A percentile compares a stretch with the other conserved stretches of the same genome.
phyloP scores from a whole-genome alignment of 495 filamentous ascomycete genomes.

The Xylaria grammica region DNA sequence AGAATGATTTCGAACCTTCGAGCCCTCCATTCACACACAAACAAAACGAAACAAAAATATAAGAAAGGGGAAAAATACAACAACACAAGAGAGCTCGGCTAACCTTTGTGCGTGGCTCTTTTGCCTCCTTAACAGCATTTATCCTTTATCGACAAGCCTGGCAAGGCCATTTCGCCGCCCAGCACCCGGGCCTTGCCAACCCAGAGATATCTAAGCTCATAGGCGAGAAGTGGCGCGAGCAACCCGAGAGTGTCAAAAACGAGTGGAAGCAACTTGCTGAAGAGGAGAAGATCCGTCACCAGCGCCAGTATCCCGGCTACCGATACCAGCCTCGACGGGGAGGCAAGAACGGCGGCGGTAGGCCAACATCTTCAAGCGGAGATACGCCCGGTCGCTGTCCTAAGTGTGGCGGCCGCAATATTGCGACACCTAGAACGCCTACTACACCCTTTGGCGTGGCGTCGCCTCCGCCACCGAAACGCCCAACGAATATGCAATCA shows the following conservation, averaged over 20 bases:
- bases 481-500: slow-evolving; percentile 26
- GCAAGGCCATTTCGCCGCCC: slow-evolving; percentile 77
- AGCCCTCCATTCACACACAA: slow-evolving; percentile 19
- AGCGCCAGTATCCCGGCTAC: slow-evolving; percentile 90
- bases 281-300: slow-evolving; percentile 92
- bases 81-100: slow-evolving; percentile 20
- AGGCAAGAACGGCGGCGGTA: slow-evolving; percentile 50
- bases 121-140: slow-evolving; percentile 68
- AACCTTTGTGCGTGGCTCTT: slow-evolving; percentile 27
- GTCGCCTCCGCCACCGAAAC: slow-evolving; percentile 24
- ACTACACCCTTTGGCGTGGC: slow-evolving; percentile 53
- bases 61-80: neutral
- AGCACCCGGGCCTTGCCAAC: slow-evolving; percentile 89
- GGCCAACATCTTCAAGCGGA: slow-evolving; percentile 40
- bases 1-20: slow-evolving; percentile 16
- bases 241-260: slow-evolving; percentile 75
- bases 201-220: slow-evolving; percentile 99
- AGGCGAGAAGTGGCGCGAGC: slow-evolving; percentile 85
- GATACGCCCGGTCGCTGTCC: slow-evolving; percentile 60
- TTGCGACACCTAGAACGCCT: slow-evolving; percentile 61
- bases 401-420: slow-evolving; percentile 67
- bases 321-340: slow-evolving; percentile 88
- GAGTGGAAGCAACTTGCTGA: slow-evolving; percentile 91
- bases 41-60: slow-evolving; percentile 3
- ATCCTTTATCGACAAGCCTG: slow-evolving; percentile 97